phyloP scores from a whole-genome alignment of 2,329 filamentous ascomycete species.

The Talaromyces rugulosus region DNA sequence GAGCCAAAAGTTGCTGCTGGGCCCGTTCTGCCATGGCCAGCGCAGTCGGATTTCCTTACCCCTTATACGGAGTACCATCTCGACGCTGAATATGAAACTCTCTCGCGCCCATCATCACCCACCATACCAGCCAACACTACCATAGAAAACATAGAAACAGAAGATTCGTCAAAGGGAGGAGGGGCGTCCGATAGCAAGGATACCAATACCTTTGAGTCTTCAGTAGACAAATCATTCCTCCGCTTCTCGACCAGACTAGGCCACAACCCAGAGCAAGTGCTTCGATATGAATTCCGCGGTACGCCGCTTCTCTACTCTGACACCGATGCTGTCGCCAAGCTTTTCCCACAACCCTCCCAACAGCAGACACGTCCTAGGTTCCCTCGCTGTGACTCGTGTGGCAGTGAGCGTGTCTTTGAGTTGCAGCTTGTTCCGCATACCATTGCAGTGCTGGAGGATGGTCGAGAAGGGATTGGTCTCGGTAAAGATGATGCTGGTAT shows the following conservation, averaged over 20 bases:
- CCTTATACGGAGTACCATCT: conserved; percentile 76
- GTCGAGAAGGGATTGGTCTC: conserved; percentile 57
- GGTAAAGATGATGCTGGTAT: conserved; percentile 68
- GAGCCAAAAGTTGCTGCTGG: conserved; percentile 29
- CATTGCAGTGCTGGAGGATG: conserved; percentile 79
- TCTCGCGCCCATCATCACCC: conserved; percentile 56
- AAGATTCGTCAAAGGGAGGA: conserved; percentile 26
- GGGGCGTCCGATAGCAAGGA: conserved; percentile 53
- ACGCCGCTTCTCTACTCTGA: conserved; percentile 75
- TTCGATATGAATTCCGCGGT: conserved; percentile 74
- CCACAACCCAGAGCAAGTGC: conserved; percentile 78
- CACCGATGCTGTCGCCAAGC: conserved; percentile 66
- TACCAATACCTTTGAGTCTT: conserved; percentile 70
- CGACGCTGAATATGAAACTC: conserved; percentile 87
- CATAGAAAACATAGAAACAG: conserved; percentile 34
- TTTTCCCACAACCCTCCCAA: conserved; percentile 40
- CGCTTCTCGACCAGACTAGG: conserved; percentile 73
- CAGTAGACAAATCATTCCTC: conserved; percentile 71
- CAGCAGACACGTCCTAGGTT: conserved; percentile 34
- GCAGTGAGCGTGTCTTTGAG: conserved; percentile 74
- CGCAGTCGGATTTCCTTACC: conserved; percentile 57
- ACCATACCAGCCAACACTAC: conserved; percentile 46
- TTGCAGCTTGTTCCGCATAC: conserved; percentile 87
- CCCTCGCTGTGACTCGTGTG: conserved; percentile 74
- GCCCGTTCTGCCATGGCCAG: conserved; percentile 71